Evolutionary conservation across 1,139 yeast species (phyloP).

Genomic region (Blastobotrys aristatus): DNA sequence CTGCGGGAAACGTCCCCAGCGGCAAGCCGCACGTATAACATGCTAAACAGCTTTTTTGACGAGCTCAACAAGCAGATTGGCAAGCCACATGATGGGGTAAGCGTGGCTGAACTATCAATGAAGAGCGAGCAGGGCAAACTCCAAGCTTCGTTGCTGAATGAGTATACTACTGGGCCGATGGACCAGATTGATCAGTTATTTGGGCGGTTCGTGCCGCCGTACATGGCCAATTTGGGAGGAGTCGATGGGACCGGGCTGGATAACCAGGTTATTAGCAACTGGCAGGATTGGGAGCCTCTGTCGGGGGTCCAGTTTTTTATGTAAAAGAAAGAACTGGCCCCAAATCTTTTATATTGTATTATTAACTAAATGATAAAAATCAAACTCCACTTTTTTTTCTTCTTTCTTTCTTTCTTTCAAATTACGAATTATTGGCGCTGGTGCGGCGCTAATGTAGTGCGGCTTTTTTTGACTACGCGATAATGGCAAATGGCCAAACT

Average conservation of each 20-base stretch:
- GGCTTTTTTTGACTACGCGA: no score
- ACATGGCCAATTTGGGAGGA: constrained; percentile 46
- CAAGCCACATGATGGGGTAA: constrained; percentile 2
- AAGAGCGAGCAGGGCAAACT: constrained; percentile 31
- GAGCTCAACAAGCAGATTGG: constrained; percentile 47
- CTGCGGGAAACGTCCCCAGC: constrained; percentile 73
- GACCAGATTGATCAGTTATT: constrained; percentile 81
- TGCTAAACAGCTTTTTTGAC: constrained; percentile 75
- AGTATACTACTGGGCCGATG: constrained; percentile 49
- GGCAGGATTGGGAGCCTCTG: background rate
- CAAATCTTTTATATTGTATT: background rate
- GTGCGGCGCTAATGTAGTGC: no score
- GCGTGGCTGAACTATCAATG: constrained; percentile 4
- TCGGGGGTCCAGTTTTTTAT: background rate
- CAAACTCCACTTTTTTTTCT: constrained; percentile 8
- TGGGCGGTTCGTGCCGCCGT: constrained; percentile 79
- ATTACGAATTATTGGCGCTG: no score
- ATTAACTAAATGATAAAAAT: constrained; percentile 3
- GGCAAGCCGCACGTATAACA: constrained; percentile 72
- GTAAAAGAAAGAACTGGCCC: background rate
- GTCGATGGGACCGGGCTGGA: no score
- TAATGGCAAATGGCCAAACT: no score
- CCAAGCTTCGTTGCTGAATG: background rate
- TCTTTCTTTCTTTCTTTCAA: background rate
- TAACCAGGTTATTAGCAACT: background rate